phyloP scores from a whole-genome alignment of 2,329 filamentous ascomycete genomes.

The Passalora sequoiae region DNA sequence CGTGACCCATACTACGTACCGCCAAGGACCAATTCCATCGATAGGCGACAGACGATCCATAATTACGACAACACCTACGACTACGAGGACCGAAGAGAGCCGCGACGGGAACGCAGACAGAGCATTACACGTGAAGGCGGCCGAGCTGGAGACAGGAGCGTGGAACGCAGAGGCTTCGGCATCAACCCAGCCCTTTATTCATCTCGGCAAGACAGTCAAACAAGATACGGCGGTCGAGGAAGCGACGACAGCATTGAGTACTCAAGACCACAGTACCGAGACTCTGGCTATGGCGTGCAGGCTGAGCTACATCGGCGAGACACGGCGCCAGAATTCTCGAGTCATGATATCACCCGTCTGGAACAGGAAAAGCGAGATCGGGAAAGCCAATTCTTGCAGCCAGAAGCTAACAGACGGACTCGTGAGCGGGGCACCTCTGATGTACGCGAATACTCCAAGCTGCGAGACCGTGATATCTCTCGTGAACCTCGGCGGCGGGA shows the following conservation, averaged over 20 bases:
- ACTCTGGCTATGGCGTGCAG: slow-evolving; percentile 18
- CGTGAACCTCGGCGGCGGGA: slow-evolving; percentile 30
- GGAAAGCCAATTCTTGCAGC: slow-evolving; percentile 21
- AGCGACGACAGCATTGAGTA: slow-evolving; percentile 41
- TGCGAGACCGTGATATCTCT: slow-evolving; percentile 19
- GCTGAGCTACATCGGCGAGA: slow-evolving; percentile 27
- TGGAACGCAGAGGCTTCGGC: slow-evolving; percentile 46
- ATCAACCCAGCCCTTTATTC: slow-evolving; percentile 30
- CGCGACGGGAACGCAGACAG: slow-evolving; percentile 33
- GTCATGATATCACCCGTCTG: slow-evolving; percentile 23
- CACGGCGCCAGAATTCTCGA: slow-evolving; percentile 21
- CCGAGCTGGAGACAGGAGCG: slow-evolving; percentile 37
- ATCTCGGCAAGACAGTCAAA: slow-evolving; percentile 22
- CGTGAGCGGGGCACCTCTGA: slow-evolving; percentile 7
- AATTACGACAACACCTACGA: slow-evolving; percentile 44
- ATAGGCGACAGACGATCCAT: slow-evolving; percentile 43
- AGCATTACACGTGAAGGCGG: slow-evolving; percentile 35
- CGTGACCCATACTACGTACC: slow-evolving; percentile 38
- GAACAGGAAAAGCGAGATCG: slow-evolving; percentile 30
- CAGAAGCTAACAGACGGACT: slow-evolving; percentile 21
- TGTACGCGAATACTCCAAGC: slow-evolving; percentile 22
- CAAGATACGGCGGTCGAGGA: slow-evolving; percentile 27
- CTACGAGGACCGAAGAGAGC: slow-evolving; percentile 41
- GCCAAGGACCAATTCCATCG: slow-evolving; percentile 35
- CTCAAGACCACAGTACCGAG: slow-evolving; percentile 28